Base-by-base conservation (phyloP, 2,329 filamentous ascomycete genomes). In the Lecanosticta acicola region DNA sequence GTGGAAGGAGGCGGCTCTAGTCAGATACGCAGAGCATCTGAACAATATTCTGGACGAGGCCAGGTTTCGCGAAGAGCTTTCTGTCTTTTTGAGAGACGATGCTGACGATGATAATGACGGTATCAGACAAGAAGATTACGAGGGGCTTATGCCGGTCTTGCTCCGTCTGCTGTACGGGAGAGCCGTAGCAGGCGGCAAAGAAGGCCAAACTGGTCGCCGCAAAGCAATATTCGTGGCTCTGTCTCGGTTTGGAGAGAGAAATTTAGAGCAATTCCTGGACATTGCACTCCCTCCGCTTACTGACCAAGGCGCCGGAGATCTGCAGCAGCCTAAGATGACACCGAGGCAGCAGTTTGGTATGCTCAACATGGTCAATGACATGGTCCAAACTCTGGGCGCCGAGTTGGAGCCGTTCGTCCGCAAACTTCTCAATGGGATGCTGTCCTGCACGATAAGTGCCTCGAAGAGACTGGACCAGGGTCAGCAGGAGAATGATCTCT, bases 41-140 rank as follows among this genome's bases (percentile, higher is more conserved):
- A 77, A 88, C 51, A 90, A 88, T 57, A 74, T 98, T 1, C 77
- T 97, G 7, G 93, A 98, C 55, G 93, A 97, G 52, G 83, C 86
- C 18, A 80, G 87, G 39, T 95, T 97, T 69, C 87, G 89, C 61
- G 93, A 97, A 60, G 91, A 97, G 63, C 76, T 98, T n/a, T 84
- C 88, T 0, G 81, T 93, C 3, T 85, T 98, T 54, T 77, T 98
- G 43, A 60, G 60, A 40, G 84, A 88, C 60, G 45, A 50, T 13
- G 29, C 40, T 36, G 52, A 51, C 11, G 50, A 46, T 16, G 45
- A 50, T 8, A 79, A 84, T 13, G 83, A 86, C 14, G 81, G 81
- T 46, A 69, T 83, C 44, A 84, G 96, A 54, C 81, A 83, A 55
- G 71, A 81, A 4, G 88, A 98, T 61, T 80, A 85, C 7, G 60